Evolutionary conservation across 176 grass and related monocot species (phyloP), one percentile per base, ranked within the genome.

Genomic region (Leersia perrieri): DNA sequence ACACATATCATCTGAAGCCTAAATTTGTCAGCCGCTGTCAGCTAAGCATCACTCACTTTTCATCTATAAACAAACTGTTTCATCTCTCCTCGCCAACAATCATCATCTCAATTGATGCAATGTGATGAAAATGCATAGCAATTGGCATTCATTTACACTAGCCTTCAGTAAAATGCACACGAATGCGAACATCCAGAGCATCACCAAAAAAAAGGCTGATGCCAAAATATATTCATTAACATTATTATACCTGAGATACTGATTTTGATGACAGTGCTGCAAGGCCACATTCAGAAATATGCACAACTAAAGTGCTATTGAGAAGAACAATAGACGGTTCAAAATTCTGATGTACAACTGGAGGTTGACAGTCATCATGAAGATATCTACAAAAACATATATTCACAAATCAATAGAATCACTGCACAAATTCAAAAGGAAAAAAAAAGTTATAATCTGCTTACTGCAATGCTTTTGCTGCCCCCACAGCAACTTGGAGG

Each of bases 391-490:
- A 85, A 73, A 72, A 63, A 68, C 78, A 88, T 10, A 84, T 44
- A 79, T 79, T 82, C 45, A 38, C 38, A 78, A 38, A 82, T 39
- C 35, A 78, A 77, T 82, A 68, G 63, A 80, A 80, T 57, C 63
- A 82, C 7, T 30, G 7, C 28, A 32, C 13, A 75, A 12, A 31
- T 31, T 74, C 18, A 65, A 20, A 40, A 72, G 13, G 38, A 63
- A 29, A 70, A 42, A 53, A 29, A 77, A 33, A 75, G 32, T 63
- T 60, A 33, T 80, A 28, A 28, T 77, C 34, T 77, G 44, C 90
- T 88, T 99, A 99, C 97, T 93, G 88, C 63, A 99, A 91, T 58
- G 90, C 97, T 81, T 93, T 99, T 8, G 93, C 97, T 77, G 93
- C 91, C 72, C 85, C 97, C 33, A 90, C 68, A 44, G 93, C 93